phyloP scores from a whole-genome alignment of 202 grass and related monocot species.

The Panicum virgatum region DNA sequence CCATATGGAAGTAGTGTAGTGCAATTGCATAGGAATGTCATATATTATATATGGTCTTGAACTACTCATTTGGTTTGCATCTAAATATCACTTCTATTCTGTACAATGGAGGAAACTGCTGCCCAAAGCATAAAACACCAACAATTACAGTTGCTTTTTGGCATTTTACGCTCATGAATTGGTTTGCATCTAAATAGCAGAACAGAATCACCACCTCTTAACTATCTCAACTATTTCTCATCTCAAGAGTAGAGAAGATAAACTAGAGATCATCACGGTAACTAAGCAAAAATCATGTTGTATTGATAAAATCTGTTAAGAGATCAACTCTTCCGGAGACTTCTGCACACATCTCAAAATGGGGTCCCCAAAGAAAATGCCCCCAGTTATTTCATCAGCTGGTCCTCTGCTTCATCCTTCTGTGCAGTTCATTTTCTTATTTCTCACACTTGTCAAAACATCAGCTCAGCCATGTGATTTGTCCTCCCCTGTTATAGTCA shows the following conservation, averaged over 20 bases:
- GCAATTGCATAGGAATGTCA: too few species aligned
- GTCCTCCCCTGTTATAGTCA: neutral
- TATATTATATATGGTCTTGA: too few species aligned
- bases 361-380: neutral
- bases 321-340: neutral
- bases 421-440: neutral
- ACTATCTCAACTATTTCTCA: neutral
- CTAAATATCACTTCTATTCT: neutral
- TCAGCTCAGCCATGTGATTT: neutral
- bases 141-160: slow-evolving; percentile 15
- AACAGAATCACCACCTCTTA: neutral
- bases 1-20: too few species aligned
- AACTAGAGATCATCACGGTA: neutral
- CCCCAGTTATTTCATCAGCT: slow-evolving; percentile 14
- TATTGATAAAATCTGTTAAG: slow-evolving; percentile 24
- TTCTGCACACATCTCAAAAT: neutral
- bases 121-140: slow-evolving; percentile 20
- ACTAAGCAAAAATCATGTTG: slow-evolving; percentile 17
- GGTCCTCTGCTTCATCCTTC: slow-evolving; percentile 12
- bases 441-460: slow-evolving; percentile 16
- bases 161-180: neutral
- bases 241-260: neutral
- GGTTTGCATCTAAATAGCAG: neutral
- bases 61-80: too few species aligned
- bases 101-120: neutral